Evolutionary conservation across 352 stramenopile genomes (phyloP).

Genomic region (Phytopythium mirpurense): DNA sequence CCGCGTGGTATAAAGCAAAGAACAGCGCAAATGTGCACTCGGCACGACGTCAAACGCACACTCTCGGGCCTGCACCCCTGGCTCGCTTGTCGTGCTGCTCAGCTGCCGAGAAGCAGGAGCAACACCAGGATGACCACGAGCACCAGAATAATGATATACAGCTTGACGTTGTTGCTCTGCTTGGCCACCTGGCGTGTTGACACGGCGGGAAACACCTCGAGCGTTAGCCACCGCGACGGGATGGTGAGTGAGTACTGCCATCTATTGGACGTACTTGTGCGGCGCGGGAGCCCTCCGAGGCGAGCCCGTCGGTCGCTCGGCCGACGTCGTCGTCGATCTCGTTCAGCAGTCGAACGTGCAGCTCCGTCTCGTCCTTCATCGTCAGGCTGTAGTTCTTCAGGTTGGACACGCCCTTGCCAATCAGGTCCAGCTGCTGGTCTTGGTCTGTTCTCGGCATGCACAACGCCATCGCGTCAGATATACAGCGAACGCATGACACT

Average conservation of each 20-base stretch:
- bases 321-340: constrained; percentile 89
- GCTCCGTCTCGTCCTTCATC: constrained; percentile 87
- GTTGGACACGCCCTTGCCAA: constrained; percentile 77
- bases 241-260: too few relatives aligned
- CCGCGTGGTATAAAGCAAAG: not conserved
- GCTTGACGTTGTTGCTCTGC: constrained; percentile 93
- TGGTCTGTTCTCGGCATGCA: constrained; percentile 39
- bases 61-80: not conserved
- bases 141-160: constrained; percentile 89
- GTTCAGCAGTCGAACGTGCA: constrained; percentile 85
- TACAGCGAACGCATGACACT: not conserved
- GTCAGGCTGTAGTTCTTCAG: constrained; percentile 81
- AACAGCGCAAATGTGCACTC: not conserved
- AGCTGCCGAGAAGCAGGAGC: constrained; percentile 73
- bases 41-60: not conserved
- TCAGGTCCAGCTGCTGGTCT: constrained; percentile 82
- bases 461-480: not conserved
- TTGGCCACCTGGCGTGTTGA: constrained; percentile 83
- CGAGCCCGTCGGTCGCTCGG: constrained; percentile 76
- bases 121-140: constrained; percentile 86
- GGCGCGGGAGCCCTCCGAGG: constrained; percentile 75
- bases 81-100: not conserved
- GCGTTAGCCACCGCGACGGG: constrained; percentile 12
- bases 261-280: constrained; percentile 36
- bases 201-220: not conserved